phyloP scores from a whole-genome alignment of 2,329 filamentous ascomycete genomes.

The Exophiala mesophila region DNA sequence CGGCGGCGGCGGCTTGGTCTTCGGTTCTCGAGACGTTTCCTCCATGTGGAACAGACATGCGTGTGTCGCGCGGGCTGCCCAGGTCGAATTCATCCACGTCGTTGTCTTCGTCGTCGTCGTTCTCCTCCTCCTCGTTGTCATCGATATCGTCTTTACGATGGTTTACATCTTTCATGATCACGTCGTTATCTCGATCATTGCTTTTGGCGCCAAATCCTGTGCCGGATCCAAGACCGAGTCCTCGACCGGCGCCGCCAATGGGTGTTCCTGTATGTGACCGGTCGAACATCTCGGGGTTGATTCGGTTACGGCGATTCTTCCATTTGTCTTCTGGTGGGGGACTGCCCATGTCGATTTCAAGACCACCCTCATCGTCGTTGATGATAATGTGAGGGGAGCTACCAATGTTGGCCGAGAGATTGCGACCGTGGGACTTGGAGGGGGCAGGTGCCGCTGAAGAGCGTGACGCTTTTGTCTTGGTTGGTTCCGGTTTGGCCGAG shows the following conservation, averaged over 20 bases:
- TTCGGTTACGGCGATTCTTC: constrained; percentile 9
- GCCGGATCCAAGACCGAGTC: background rate
- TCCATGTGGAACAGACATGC: constrained; percentile 3
- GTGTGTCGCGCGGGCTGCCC: constrained; percentile 16
- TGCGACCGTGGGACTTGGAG: constrained; percentile 11
- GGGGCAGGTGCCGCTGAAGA: background rate
- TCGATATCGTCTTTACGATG: constrained; percentile 35
- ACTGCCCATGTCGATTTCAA: constrained; percentile 48
- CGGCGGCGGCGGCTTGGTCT: constrained; percentile 7
- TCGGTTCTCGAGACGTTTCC: constrained; percentile 10
- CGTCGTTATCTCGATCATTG: constrained; percentile 17
- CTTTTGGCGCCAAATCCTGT: background rate
- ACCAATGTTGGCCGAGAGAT: constrained; percentile 18
- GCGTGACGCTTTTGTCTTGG: background rate
- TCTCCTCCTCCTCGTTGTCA: constrained; percentile 36
- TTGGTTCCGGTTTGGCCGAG: background rate
- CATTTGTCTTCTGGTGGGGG: constrained; percentile 35
- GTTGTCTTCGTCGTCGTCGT: constrained; percentile 34
- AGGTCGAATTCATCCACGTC: constrained; percentile 42
- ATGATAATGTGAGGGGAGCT: constrained; percentile 39
- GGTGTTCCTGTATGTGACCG: constrained; percentile 22
- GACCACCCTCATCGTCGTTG: constrained; percentile 35
- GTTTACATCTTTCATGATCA: constrained; percentile 35
- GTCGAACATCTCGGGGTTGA: constrained; percentile 21
- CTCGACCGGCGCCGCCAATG: constrained; percentile 10